These are phyloP conservation scores for Boletus rubescentipes DNA, from an alignment of 768 basidiomycete genomes.

Conservation along the genomic window DNA sequence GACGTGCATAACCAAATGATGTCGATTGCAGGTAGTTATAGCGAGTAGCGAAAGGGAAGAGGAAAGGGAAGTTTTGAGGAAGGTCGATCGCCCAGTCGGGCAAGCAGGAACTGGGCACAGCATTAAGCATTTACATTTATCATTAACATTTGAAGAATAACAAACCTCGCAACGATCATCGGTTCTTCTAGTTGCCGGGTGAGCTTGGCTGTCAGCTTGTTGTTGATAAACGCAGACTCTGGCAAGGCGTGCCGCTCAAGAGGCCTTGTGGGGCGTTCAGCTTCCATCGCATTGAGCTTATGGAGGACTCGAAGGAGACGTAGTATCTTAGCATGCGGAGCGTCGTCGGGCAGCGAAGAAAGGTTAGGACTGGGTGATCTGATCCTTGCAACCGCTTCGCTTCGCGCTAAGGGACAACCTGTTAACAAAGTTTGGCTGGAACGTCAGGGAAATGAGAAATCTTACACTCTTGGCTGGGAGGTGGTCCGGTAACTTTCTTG, in stretches of 20 bases:
- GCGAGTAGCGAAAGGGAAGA: slow-evolving; percentile 97
- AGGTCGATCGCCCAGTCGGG: slow-evolving; percentile 98
- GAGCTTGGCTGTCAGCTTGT: slow-evolving; percentile 97
- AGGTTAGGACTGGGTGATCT: slow-evolving; percentile 67
- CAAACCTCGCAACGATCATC: slow-evolving; percentile 96
- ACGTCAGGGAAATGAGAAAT: not conserved
- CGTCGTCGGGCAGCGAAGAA: slow-evolving; percentile 80
- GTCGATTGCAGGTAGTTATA: slow-evolving; percentile 97
- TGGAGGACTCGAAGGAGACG: slow-evolving; percentile 86
- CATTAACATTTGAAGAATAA: slow-evolving; percentile 1
- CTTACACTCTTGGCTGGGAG: slow-evolving; percentile 61
- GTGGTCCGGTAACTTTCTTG: slow-evolving; percentile 87
- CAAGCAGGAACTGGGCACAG: slow-evolving; percentile 71
- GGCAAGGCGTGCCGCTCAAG: slow-evolving; percentile 59
- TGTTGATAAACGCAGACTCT: slow-evolving; percentile 91
- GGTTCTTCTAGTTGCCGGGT: slow-evolving; percentile 96
- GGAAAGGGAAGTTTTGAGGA: slow-evolving; percentile 95
- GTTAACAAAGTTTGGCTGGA: slow-evolving; percentile 1
- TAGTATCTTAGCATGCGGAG: slow-evolving; percentile 86
- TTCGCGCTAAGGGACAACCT: slow-evolving; percentile 31
- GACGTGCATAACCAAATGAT: slow-evolving; percentile 94
- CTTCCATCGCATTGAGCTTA: slow-evolving; percentile 73
- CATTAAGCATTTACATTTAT: not conserved
- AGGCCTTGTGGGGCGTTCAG: slow-evolving; percentile 52
- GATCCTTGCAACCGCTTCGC: slow-evolving; percentile 45